Percentiles rank a stretch among this genome's conserved stretches.
These are phyloP conservation scores for Mallotus nudiflorus DNA, from an alignment of 345 rosid genomes.

Conservation along the genomic window DNA sequence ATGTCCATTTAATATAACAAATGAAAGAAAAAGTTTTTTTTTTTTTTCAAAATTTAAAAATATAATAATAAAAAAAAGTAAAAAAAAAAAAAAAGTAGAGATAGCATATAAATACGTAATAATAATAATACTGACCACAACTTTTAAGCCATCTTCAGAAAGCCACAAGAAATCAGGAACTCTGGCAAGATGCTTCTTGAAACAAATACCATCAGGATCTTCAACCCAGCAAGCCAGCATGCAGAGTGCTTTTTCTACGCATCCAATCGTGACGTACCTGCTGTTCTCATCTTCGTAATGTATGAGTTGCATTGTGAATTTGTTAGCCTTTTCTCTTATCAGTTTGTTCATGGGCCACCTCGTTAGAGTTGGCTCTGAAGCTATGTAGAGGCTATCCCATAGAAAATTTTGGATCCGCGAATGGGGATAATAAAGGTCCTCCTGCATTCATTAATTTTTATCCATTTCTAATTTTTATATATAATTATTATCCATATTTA, in stretches of 20 bases:
- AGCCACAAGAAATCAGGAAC: slow-evolving; percentile 60
- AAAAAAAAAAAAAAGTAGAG: too few relatives aligned
- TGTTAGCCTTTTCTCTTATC: slow-evolving; percentile 23
- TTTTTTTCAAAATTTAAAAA: too few relatives aligned
- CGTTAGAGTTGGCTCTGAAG: slow-evolving; percentile 28
- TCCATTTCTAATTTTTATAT: too few relatives aligned
- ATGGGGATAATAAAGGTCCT: slow-evolving; percentile 32
- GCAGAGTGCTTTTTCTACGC: slow-evolving; percentile 40
- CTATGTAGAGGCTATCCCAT: slow-evolving; percentile 26
- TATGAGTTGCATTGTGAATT: slow-evolving; percentile 24
- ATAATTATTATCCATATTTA: too few relatives aligned
- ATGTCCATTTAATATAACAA: too few relatives aligned
- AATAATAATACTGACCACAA: slow-evolving; percentile 42
- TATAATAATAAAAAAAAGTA: too few relatives aligned
- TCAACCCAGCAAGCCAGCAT: slow-evolving; percentile 76
- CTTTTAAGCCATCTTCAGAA: slow-evolving; percentile 69
- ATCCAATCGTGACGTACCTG: slow-evolving; percentile 40
- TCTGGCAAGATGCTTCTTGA: slow-evolving; percentile 60
- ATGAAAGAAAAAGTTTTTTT: too few relatives aligned
- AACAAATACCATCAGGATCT: slow-evolving; percentile 53
- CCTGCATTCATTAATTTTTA: too few relatives aligned
- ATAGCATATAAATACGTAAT: too few relatives aligned
- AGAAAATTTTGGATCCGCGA: slow-evolving; percentile 27
- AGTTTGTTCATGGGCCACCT: slow-evolving; percentile 37
- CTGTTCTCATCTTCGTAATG: slow-evolving; percentile 39